Percentiles rank a stretch among this genome's conserved stretches.
phyloP scores from a whole-genome alignment of 768 basidiomycete genomes.

The Lactifluus volemus region DNA sequence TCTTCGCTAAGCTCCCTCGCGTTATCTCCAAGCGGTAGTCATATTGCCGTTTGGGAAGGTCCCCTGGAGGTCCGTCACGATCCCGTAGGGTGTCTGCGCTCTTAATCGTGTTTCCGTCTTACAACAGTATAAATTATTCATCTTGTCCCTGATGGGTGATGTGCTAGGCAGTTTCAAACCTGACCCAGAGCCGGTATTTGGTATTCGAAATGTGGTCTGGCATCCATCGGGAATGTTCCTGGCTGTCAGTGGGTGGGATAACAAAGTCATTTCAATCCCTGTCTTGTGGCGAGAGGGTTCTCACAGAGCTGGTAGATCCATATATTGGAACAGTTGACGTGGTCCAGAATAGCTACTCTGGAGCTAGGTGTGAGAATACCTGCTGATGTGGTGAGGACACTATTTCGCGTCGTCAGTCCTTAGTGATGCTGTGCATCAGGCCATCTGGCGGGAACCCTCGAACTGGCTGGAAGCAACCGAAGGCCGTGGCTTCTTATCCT shows the following conservation, averaged over 20 bases:
- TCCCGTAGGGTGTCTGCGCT: background rate
- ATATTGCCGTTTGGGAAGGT: constrained; percentile 78
- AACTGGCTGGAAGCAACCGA: constrained; percentile 80
- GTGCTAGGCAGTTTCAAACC: constrained; percentile 60
- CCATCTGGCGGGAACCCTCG: constrained; percentile 76
- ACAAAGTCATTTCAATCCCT: constrained; percentile 45
- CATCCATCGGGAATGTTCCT: constrained; percentile 80
- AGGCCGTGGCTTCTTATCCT: constrained; percentile 82
- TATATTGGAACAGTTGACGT: constrained; percentile 66
- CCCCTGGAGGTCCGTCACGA: constrained; percentile 56
- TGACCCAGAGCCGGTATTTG: constrained; percentile 71
- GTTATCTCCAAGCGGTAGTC: constrained; percentile 67
- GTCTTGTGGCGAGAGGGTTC: background rate
- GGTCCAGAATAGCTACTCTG: constrained; percentile 58
- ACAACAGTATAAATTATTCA: constrained; percentile 63
- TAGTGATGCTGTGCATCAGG: constrained; percentile 34
- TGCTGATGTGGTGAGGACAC: constrained; percentile 41
- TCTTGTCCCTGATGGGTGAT: constrained; percentile 60
- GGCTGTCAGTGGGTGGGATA: constrained; percentile 82
- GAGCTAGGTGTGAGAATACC: constrained; percentile 54
- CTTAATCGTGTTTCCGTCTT: background rate
- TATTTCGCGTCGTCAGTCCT: background rate
- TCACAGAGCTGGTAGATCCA: constrained; percentile 42
- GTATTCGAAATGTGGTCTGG: constrained; percentile 73
- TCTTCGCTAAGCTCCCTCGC: constrained; percentile 59